Evolutionary conservation across 805 yeast species (phyloP).

Genomic region (Debaryomyces castellii): DNA sequence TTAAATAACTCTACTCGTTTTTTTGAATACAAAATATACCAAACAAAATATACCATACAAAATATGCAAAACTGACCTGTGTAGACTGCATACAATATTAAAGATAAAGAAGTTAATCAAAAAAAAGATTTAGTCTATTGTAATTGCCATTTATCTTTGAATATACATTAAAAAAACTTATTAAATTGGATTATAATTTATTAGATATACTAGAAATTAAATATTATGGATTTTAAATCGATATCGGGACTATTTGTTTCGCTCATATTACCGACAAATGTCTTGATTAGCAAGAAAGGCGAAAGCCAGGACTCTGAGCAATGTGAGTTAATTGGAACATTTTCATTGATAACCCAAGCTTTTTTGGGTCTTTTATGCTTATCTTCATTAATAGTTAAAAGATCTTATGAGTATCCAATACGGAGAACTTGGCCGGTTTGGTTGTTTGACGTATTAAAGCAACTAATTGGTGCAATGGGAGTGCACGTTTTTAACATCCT

Average conservation of each 20-base stretch:
- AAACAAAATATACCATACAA: not conserved
- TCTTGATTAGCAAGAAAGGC: not conserved
- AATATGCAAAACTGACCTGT: not conserved
- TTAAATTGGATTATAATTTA: too few relatives aligned
- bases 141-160: not conserved
- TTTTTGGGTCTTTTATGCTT: slow-evolving; percentile 76
- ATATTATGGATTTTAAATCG: not conserved
- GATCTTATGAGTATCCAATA: slow-evolving; percentile 74
- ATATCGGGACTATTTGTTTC: slow-evolving; percentile 4
- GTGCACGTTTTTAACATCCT: slow-evolving; percentile 77
- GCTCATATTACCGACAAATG: not conserved
- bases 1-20: not conserved
- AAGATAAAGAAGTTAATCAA: too few relatives aligned
- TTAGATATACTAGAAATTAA: too few relatives aligned
- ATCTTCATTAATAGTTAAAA: slow-evolving; percentile 68
- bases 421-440: slow-evolving; percentile 86
- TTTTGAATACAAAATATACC: not conserved
- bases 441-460: slow-evolving; percentile 88
- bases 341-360: slow-evolving; percentile 76
- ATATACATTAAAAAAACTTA: too few relatives aligned
- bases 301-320: slow-evolving; percentile 28
- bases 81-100: not conserved
- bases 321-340: slow-evolving; percentile 70
- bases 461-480: slow-evolving; percentile 81
- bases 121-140: too few relatives aligned